Percentiles rank a stretch among this genome's conserved stretches.
Evolutionary conservation across 2,329 filamentous ascomycete species (phyloP).

Genomic region (Coniochaeta sp.): DNA sequence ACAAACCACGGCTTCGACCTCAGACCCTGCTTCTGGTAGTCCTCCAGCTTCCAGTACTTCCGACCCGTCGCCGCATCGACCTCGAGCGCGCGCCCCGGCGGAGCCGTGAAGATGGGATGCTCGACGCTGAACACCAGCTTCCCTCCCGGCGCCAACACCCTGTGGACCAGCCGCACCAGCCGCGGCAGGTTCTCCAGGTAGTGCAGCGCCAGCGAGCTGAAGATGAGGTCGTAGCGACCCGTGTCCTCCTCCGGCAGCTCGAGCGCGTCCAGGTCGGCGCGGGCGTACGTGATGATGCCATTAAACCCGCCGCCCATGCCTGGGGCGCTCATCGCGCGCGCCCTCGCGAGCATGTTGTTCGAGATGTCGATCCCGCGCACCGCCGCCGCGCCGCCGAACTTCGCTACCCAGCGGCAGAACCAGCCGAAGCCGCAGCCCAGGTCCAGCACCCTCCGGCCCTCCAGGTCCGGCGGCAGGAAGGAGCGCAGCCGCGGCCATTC

Average conservation of each 20-base stretch:
- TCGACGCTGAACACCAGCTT: conserved; percentile 37
- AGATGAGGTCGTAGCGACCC: conserved; percentile 26
- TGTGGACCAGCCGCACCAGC: conserved; percentile 23
- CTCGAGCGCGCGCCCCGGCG: conserved; percentile 20
- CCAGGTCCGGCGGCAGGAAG: conserved; percentile 29
- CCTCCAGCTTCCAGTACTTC: conserved; percentile 33
- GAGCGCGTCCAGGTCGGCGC: conserved; percentile 25
- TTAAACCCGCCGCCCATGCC: conserved; percentile 6
- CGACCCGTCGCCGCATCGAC: conserved; percentile 18
- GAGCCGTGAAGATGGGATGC: conserved; percentile 38
- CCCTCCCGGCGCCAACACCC: conserved; percentile 24
- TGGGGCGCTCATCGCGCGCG: conserved; percentile 20
- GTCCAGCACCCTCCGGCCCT: conserved; percentile 28
- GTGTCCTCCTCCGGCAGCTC: conserved; percentile 20
- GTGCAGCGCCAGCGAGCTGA: conserved; percentile 33
- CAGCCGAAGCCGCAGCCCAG: conserved; percentile 40
- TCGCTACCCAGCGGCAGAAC: conserved; percentile 34
- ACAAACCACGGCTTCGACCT: conserved; percentile 33
- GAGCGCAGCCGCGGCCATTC: conserved; percentile 35
- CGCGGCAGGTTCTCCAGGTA: conserved; percentile 26
- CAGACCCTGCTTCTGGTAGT: conserved; percentile 32
- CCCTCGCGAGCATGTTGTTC: conserved; percentile 32
- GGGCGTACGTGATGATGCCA: conserved; percentile 21
- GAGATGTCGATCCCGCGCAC: conserved; percentile 34
- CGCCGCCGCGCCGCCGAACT: conserved; percentile 24